Conservation (phyloP, 768 basidiomycete species). For the Kwoniella mangroviensis region DNA sequence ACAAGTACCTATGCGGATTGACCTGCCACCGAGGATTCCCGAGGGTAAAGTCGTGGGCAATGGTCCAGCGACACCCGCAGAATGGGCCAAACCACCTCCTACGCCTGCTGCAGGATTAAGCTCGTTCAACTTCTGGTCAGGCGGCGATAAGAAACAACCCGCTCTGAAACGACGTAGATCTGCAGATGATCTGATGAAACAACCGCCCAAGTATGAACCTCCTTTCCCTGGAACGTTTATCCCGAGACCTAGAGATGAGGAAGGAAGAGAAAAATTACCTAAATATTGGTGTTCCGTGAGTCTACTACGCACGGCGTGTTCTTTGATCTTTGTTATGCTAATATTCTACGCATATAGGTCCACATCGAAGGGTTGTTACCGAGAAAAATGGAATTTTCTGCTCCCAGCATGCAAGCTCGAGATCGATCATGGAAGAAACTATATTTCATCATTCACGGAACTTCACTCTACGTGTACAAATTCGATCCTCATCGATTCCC, state of each 20-base stretch:
- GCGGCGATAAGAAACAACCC: constrained; percentile 21
- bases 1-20: constrained; percentile 35
- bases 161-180: constrained; percentile 56
- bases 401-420: constrained; percentile 81
- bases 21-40: constrained; percentile 29
- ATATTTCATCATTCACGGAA: constrained; percentile 89
- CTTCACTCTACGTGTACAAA: constrained; percentile 72
- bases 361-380: constrained; percentile 80
- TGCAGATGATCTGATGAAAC: constrained; percentile 56
- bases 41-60: constrained; percentile 9
- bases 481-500: constrained; percentile 59
- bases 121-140: constrained; percentile 38
- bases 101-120: constrained; percentile 48
- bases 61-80: constrained; percentile 20
- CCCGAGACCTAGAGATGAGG: constrained; percentile 66
- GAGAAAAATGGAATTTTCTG: constrained; percentile 88
- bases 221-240: constrained; percentile 55
- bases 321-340: neutral
- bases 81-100: constrained; percentile 53
- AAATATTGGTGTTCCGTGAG: constrained; percentile 71
- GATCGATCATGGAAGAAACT: constrained; percentile 91
- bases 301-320: neutral
- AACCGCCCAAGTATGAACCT: constrained; percentile 59
- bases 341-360: constrained; percentile 57
- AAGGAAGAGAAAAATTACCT: constrained; percentile 80